A percentile compares a stretch with the other conserved stretches of the same genome.
Conservation (phyloP, 2,329 filamentous ascomycete species). For the Scolecobasidium constrictum region DNA sequence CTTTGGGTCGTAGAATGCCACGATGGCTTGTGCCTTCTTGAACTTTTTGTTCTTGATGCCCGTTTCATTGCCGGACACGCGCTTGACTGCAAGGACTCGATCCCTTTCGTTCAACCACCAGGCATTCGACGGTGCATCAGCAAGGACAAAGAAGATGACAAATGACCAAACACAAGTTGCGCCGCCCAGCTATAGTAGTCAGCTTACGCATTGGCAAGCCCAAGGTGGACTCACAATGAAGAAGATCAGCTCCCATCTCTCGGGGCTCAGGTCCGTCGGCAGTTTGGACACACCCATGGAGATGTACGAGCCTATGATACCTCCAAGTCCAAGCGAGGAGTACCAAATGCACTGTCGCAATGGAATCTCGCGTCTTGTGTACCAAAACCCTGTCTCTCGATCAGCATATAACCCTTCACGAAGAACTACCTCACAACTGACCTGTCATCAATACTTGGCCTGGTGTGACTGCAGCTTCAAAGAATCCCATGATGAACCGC, state of each 20-base stretch:
- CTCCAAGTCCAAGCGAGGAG: no score
- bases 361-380: constrained; percentile 29
- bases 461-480: constrained; percentile 27
- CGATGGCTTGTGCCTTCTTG: constrained; percentile 17
- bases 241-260: no score
- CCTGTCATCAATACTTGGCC: constrained; percentile 31
- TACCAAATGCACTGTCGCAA: no score
- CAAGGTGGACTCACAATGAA: no score
- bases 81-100: constrained; percentile 20
- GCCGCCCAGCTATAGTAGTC: no score
- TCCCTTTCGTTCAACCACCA: constrained; percentile 20
- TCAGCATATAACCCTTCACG: no score
- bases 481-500: constrained; percentile 36
- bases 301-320: no score
- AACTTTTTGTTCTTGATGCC: constrained; percentile 26
- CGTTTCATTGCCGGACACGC: constrained; percentile 22
- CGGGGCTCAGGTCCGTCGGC: no score
- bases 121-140: constrained; percentile 22
- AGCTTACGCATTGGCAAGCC: no score
- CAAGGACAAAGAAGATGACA: constrained; percentile 20
- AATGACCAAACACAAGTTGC: constrained; percentile 22
- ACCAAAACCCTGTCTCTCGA: no score
- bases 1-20: constrained; percentile 22
- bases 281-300: no score
- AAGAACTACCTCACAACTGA: no score